Conservation (phyloP, 768 basidiomycete genomes). For the Infundibulicybe gibba region DNA sequence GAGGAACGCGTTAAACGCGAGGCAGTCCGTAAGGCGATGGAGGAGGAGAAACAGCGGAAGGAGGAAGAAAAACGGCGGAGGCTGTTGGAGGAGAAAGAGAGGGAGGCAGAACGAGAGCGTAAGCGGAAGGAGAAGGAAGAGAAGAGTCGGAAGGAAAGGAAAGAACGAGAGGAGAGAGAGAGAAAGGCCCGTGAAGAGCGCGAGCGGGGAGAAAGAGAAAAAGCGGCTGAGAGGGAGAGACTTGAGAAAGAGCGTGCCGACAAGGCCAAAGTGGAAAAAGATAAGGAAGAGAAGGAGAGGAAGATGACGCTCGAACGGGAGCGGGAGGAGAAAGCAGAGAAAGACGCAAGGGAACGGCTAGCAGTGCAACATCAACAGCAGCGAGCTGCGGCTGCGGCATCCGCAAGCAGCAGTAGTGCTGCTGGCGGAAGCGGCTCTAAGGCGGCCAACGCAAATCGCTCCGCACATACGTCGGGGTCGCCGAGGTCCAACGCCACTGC, state of each 20-base stretch:
- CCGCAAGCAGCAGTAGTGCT: slow-evolving; percentile 10
- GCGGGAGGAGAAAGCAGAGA: slow-evolving; percentile 23
- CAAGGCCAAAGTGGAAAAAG: slow-evolving; percentile 35
- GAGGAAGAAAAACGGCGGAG: slow-evolving; percentile 83
- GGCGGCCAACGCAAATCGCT: too few relatives aligned
- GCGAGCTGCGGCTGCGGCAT: slow-evolving; percentile 36
- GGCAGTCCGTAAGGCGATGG: slow-evolving; percentile 65
- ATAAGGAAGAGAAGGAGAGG: slow-evolving; percentile 26
- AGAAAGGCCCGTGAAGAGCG: slow-evolving; percentile 66
- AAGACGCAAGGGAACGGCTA: slow-evolving; percentile 24
- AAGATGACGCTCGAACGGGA: slow-evolving; percentile 26
- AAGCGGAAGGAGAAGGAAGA: slow-evolving; percentile 77
- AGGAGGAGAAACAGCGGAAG: slow-evolving; percentile 79
- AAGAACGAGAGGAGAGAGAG: slow-evolving; percentile 66
- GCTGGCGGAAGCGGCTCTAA: slow-evolving; percentile 33
- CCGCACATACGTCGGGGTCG: slow-evolving; percentile 44
- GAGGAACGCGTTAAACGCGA: slow-evolving; percentile 86
- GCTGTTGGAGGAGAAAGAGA: slow-evolving; percentile 75
- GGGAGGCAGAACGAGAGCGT: slow-evolving; percentile 71
- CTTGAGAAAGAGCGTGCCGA: slow-evolving; percentile 42
- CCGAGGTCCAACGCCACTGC: slow-evolving; percentile 40
- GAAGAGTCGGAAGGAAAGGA: slow-evolving; percentile 63
- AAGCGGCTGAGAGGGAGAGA: slow-evolving; percentile 37
- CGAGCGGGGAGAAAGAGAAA: slow-evolving; percentile 60
- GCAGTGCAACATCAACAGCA: slow-evolving; percentile 44